Evolutionary conservation across 768 basidiomycete species (phyloP), one percentile per base, ranked within the genome.

Genomic region (Jaapia argillacea): DNA sequence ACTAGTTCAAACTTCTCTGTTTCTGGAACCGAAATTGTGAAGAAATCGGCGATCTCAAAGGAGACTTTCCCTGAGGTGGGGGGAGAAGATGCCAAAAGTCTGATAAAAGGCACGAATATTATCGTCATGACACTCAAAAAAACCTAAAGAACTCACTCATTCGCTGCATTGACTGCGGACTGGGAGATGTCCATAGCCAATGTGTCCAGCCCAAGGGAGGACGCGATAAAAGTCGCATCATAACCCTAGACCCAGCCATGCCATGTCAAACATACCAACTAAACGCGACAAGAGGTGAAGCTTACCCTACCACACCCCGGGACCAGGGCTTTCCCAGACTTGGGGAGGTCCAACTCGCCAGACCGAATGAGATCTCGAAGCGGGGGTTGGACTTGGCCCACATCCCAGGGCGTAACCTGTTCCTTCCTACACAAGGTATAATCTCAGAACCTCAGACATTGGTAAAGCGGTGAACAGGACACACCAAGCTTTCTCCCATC

Each of bases 381-480:
- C 1, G 79, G 68, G 4, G 75, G 79, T 49, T 83, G 81, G 3
- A 65, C 51, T 4, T 62, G 57, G 2, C 78, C 72, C 4, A 54
- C 54, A 49, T 84, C 81, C 81, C 83, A 85, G 1, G 83, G 82
- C 0, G 77, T 81, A 1, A 75, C 43, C 37, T 38, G 10, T 10
- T 38, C 20, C 37, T 38, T 12, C 10, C 21, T 38, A 38, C 37
- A 38, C 21, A 38, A 13, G 10, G 22, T 38, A 7, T 10, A 6
- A 38, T 38, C 12, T n/a, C n/a, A n/a, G n/a, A n/a, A n/a, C n/a
- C n/a, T n/a, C n/a, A n/a, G n/a, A n/a, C n/a, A n/a, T n/a, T n/a
- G n/a, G n/a, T n/a, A n/a, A n/a, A n/a, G n/a, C n/a, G n/a, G n/a
- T n/a, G n/a, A 33, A 7, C 24, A 16, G 47, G 3, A 45, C 49